Percentiles rank a stretch among this genome's conserved stretches.
phyloP scores from a whole-genome alignment of 805 yeast genomes.

The Saccharomycopsis fermentans region DNA sequence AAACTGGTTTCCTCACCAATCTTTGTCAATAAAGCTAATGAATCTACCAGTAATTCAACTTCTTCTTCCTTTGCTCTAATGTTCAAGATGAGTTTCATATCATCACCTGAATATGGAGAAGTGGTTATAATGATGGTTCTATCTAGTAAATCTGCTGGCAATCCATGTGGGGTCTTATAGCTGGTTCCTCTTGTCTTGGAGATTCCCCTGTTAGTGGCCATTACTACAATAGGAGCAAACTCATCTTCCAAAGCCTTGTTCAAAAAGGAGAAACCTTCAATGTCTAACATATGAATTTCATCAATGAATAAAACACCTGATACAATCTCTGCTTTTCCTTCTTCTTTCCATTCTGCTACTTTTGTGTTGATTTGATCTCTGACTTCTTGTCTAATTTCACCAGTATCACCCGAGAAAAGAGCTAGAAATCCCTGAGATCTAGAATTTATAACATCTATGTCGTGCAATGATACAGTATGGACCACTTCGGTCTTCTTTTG shows the following conservation, averaged over 20 bases:
- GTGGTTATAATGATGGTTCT: constrained; percentile 91
- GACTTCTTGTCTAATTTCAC: constrained; percentile 92
- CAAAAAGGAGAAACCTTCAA: constrained; percentile 89
- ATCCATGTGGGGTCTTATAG: constrained; percentile 94
- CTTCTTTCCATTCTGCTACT: constrained; percentile 97
- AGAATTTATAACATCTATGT: constrained; percentile 94
- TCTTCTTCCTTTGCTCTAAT: constrained; percentile 94
- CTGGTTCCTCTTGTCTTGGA: constrained; percentile 90
- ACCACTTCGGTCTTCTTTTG: constrained; percentile 93
- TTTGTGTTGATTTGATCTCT: constrained; percentile 94
- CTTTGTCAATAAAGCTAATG: constrained; percentile 77
- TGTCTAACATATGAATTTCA: constrained; percentile 97
- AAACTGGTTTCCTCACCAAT: constrained; percentile 85
- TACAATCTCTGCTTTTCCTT: constrained; percentile 95
- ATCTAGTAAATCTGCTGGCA: constrained; percentile 90
- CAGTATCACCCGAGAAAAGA: constrained; percentile 91
- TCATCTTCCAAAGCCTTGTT: constrained; percentile 96
- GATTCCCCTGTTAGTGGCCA: constrained; percentile 97
- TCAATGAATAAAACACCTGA: constrained; percentile 97
- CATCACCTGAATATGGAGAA: constrained; percentile 63
- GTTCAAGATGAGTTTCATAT: constrained; percentile 73
- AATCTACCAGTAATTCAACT: constrained; percentile 71
- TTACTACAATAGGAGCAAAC: constrained; percentile 91
- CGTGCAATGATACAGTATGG: constrained; percentile 96
- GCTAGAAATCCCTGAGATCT: constrained; percentile 97